Evolutionary conservation across 768 basidiomycete species (phyloP).

Genomic region (Termitomyces sp.): DNA sequence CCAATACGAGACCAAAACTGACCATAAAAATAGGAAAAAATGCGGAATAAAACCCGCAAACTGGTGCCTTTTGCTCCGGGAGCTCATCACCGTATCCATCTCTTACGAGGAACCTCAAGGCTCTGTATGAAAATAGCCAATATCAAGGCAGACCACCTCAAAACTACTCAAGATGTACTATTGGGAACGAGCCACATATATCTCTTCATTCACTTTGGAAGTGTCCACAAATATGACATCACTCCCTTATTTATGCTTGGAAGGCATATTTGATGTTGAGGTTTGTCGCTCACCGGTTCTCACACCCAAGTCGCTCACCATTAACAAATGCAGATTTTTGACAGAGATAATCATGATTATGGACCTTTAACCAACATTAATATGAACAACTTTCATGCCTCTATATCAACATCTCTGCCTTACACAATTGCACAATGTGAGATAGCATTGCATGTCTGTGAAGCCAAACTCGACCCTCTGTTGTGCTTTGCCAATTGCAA

Average conservation of each 20-base stretch:
- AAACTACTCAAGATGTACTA: too few species aligned
- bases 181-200: not conserved
- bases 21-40: too few species aligned
- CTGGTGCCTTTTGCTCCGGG: too few species aligned
- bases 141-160: too few species aligned
- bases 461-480: not conserved
- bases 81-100: too few species aligned
- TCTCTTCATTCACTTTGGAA: not conserved
- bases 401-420: not conserved
- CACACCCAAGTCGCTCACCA: not conserved
- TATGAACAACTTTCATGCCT: not conserved
- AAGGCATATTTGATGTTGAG: not conserved
- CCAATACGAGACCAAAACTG: too few species aligned
- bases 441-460: not conserved
- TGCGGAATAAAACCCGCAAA: too few species aligned
- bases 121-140: not conserved
- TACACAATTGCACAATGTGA: not conserved
- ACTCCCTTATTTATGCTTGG: not conserved
- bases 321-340: not conserved
- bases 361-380: not conserved
- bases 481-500: not conserved
- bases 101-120: not conserved
- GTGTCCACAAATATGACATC: not conserved
- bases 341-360: too few species aligned
- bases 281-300: not conserved